A percentile compares a stretch with the other conserved stretches of the same genome.
These are phyloP conservation scores for Porcisia hertigi DNA, from an alignment of 208 protist genomes.

Conservation along the genomic window DNA sequence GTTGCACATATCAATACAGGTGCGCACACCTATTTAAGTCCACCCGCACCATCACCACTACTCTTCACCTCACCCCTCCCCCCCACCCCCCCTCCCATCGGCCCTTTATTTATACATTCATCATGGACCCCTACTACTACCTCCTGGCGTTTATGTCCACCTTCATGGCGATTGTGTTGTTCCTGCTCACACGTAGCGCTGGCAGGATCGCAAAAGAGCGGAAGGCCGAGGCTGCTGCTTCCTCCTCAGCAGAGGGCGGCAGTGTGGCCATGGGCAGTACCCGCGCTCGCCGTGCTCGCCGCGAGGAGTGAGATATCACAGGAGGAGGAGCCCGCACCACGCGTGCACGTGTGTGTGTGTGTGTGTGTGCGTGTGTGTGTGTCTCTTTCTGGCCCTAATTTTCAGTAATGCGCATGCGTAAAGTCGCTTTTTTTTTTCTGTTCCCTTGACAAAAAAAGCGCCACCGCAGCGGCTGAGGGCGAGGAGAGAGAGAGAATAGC, in stretches of 20 bases:
- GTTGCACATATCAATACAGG: too few relatives aligned
- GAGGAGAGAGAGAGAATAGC: too few relatives aligned
- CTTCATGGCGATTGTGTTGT: conserved; percentile 24
- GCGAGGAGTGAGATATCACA: conserved; percentile 15
- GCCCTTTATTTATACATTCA: background rate
- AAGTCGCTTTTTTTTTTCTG: too few relatives aligned
- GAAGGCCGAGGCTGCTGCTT: conserved; percentile 12
- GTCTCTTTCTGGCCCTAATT: too few relatives aligned
- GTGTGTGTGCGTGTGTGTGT: conserved; percentile 4
- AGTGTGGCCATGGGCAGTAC: conserved; percentile 21
- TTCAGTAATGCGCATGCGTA: too few relatives aligned
- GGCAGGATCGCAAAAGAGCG: conserved; percentile 30
- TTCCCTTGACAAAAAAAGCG: too few relatives aligned
- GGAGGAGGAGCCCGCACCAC: background rate
- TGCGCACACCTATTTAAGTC: too few relatives aligned
- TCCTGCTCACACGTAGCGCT: conserved; percentile 27
- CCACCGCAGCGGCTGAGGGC: too few relatives aligned
- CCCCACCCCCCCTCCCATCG: background rate
- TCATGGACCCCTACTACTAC: conserved; percentile 35
- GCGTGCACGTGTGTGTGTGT: background rate
- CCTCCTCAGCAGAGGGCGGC: background rate
- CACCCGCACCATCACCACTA: background rate
- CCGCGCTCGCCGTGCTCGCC: conserved; percentile 28
- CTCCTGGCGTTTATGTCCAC: conserved; percentile 35
- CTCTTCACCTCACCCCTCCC: background rate